Evolutionary conservation across 768 basidiomycete genomes (phyloP), one percentile per base, ranked within the genome.

Genomic region (Kondoa malvinella): DNA sequence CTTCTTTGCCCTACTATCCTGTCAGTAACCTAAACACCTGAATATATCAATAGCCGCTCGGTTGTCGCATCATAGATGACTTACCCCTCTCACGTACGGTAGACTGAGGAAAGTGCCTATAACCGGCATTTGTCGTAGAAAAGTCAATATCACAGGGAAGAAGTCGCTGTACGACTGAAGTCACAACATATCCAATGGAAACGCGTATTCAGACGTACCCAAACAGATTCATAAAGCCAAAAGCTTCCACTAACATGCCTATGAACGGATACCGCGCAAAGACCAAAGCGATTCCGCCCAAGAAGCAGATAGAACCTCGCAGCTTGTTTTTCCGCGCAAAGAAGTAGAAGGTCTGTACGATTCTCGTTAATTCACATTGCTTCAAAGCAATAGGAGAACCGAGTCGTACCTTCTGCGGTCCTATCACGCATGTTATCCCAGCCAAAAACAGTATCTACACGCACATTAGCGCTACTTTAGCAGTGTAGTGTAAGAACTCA

Each of bases 131-230:
- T 96, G 94, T 67, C 92, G 83, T 71, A 97, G 79, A 81, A 97
- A 96, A n/a, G 90, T 92, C 63, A 99, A 80, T 66, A 99, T 87
- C 69, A 97, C 95, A 3, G 95, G 95, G 84, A 97, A 97, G 81
- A 99, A 99, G 79, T 96, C 94, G 58, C 94, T 97, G 79, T 59
- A 70, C 33, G 57, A 31, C n/a, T 3, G 4, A 26, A 57, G n/a
- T 8, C 8, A 1, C 2, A 26, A 26, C 14, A 60, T 4, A 60
- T 60, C 30, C 58, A 4, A 31, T 25, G 4, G 26, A 34, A 34
- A 21, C 14, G 32, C 2, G 16, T 3, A 3, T 17, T 2, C 16
- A 15, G 4, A 70, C 73, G 34, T 21, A 97, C 94, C 94, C 94
- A 75, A 99, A 99, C 57, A 99, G 82, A 76, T 95, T 96, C 74